phyloP scores from a whole-genome alignment of 805 yeast genomes.

The Metschnikowia drakensbergensis region DNA sequence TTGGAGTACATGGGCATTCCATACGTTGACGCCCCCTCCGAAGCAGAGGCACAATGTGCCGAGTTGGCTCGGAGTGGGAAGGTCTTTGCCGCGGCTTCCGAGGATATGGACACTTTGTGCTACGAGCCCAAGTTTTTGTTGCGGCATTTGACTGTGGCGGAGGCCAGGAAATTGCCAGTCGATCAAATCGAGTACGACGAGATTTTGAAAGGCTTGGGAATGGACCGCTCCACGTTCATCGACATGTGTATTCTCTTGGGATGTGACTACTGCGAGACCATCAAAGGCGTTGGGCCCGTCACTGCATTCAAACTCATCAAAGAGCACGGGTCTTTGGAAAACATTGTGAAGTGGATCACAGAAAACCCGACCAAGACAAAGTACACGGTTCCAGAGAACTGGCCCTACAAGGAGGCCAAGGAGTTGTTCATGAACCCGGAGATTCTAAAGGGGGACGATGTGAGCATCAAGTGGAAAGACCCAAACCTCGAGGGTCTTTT shows the following conservation, averaged over 20 bases:
- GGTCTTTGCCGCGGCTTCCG: slow-evolving; percentile 96
- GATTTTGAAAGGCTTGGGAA: slow-evolving; percentile 73
- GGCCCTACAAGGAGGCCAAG: slow-evolving; percentile 91
- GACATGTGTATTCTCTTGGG: slow-evolving; percentile 93
- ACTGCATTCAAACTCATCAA: slow-evolving; percentile 86
- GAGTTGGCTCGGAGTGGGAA: slow-evolving; percentile 83
- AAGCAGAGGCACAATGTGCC: slow-evolving; percentile 99
- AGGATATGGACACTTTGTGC: slow-evolving; percentile 98
- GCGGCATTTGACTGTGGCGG: slow-evolving; percentile 90
- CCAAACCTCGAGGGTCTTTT: slow-evolving; percentile 85
- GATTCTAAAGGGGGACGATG: slow-evolving; percentile 55
- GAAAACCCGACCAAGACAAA: slow-evolving; percentile 54
- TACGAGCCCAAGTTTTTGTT: slow-evolving; percentile 80
- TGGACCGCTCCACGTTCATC: slow-evolving; percentile 69
- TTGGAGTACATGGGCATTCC: slow-evolving; percentile 94
- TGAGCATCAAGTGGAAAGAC: slow-evolving; percentile 78
- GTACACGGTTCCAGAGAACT: slow-evolving; percentile 84
- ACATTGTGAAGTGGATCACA: slow-evolving; percentile 62
- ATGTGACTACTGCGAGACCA: slow-evolving; percentile 95
- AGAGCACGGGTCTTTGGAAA: slow-evolving; percentile 80
- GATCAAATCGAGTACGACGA: slow-evolving; percentile 69
- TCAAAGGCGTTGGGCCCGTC: slow-evolving; percentile 93
- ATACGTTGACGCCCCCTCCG: slow-evolving; percentile 89
- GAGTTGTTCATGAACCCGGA: slow-evolving; percentile 82
- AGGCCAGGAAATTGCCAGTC: slow-evolving; percentile 88